Evolutionary conservation across 2,329 filamentous ascomycete species (phyloP), one percentile per base, ranked within the genome.

Genomic region (Phoma sp.): DNA sequence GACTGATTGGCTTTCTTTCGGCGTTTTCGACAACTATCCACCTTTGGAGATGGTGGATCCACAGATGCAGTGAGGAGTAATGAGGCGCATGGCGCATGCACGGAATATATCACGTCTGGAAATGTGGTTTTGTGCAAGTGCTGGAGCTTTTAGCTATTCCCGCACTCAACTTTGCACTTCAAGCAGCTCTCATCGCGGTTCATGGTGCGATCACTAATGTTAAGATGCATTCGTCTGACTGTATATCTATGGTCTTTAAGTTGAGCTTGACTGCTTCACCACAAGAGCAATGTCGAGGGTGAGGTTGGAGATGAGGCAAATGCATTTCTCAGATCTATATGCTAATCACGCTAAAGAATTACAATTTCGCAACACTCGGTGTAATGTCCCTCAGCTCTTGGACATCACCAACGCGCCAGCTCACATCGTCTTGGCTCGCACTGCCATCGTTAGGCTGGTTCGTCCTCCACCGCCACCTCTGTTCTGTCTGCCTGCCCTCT

Each of bases 401-500:
- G 1, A 68, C 63, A 41, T 67, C 63, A 9, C 80, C 80, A 55
- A 82, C 69, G 13, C 80, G 72, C 80, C 80, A 82, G 43, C 78
- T 81, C 1, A 82, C 80, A 55, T 76, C 75, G 43, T 77, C 25
- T 67, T 70, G 2, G 24, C 46, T 50, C 4, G 46, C 52, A n/a
- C 24, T 15, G 60, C 67, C 13, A 62, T 58, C 44, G 35, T 56
- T 54, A 10, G 41, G 37, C 29, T 67, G 64, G 36, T 54, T 36
- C 25, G 45, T 50, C 71, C 83, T 84, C 84, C 83, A 86, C 17
- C 76, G 68, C 84, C 84, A 86, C 24, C 81, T 71, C 2, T 67
- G 46, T 17, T 79, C 68, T 1, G 67, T 68, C 67, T 86, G 84
- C 35, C 71, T 64, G 0, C 75, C 72, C 1, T 76, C 71, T 21